Evolutionary conservation across 1,284 basidiomycete genomes (phyloP).

Genomic region (Boletellus dicymbophilus): DNA sequence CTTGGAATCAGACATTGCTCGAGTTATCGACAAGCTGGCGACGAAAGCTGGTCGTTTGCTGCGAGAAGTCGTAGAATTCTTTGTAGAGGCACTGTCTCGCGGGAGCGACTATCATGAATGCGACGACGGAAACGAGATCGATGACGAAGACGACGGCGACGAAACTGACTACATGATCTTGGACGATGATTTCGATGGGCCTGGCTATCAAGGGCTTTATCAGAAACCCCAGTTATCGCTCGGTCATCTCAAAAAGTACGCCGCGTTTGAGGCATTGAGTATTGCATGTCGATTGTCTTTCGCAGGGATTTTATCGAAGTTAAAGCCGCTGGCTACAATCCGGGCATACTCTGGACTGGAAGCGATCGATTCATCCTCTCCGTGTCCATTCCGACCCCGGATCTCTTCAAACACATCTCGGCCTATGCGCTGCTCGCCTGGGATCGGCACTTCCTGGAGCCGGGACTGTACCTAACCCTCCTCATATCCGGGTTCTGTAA

Average conservation of each 20-base stretch:
- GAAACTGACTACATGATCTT: background rate
- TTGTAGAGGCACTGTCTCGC: background rate
- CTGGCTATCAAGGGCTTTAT: background rate
- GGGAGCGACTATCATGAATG: background rate
- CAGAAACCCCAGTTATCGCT: background rate
- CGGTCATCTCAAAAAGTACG: background rate
- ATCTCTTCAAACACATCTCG: slow-evolving; percentile 47
- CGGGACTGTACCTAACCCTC: slow-evolving; percentile 54
- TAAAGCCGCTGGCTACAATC: background rate
- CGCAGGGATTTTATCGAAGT: background rate
- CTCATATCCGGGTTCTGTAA: slow-evolving; percentile 41
- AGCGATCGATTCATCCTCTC: slow-evolving; percentile 51
- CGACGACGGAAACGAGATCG: background rate
- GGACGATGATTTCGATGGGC: background rate
- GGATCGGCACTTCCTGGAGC: slow-evolving; percentile 57
- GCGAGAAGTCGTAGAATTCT: background rate
- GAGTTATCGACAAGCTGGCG: background rate
- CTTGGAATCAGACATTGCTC: background rate
- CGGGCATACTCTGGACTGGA: slow-evolving; percentile 42
- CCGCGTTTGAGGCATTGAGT: background rate
- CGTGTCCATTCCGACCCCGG: slow-evolving; percentile 52
- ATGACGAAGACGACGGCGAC: background rate
- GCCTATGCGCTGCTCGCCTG: slow-evolving; percentile 61
- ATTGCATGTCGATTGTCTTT: too few relatives aligned
- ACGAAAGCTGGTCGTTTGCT: background rate